Evolutionary conservation across 768 basidiomycete species (phyloP).

Genomic region (Mycena filopes): DNA sequence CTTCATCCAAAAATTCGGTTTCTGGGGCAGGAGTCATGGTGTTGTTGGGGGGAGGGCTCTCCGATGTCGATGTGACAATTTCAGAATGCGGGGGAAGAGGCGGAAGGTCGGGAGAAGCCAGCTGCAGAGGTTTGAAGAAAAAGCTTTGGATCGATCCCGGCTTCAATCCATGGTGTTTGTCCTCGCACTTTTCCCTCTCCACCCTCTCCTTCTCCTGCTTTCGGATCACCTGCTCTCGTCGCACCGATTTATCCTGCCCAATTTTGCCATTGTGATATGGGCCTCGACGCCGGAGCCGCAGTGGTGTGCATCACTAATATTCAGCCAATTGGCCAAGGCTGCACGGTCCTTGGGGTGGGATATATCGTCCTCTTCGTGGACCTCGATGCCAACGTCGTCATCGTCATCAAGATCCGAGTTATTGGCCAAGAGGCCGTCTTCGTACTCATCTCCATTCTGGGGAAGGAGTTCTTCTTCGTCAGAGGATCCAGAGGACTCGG

Average conservation of each 20-base stretch:
- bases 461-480: neutral
- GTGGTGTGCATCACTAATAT: conserved; percentile 2
- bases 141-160: neutral
- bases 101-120: too few relatives aligned
- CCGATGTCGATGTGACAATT: too few relatives aligned
- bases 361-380: neutral
- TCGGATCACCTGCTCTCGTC: neutral
- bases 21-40: neutral
- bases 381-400: neutral
- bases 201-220: neutral
- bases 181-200: neutral
- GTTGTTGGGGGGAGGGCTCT: too few relatives aligned
- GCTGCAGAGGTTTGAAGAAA: neutral
- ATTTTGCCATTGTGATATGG: neutral
- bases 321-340: neutral
- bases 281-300: neutral
- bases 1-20: neutral
- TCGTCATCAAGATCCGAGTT: neutral
- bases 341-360: neutral
- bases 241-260: neutral
- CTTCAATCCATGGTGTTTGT: neutral
- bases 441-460: neutral
- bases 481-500: neutral
- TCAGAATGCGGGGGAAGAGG: too few relatives aligned
- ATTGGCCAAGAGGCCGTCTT: neutral